Evolutionary conservation across 805 yeast species (phyloP).

Genomic region (Groenewaldozyma tartarivorans): DNA sequence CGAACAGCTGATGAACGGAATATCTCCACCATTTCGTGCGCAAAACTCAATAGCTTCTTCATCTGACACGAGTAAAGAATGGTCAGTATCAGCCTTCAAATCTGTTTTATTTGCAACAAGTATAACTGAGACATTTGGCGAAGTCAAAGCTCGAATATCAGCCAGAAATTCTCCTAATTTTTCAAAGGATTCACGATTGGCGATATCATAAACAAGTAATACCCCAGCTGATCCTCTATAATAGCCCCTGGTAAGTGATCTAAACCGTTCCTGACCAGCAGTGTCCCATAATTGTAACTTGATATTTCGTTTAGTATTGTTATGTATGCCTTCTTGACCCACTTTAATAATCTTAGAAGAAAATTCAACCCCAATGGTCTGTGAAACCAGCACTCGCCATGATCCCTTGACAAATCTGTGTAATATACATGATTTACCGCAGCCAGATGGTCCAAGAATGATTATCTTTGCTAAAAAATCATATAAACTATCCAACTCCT

Average conservation of each 20-base stretch:
- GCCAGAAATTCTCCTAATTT: conserved; percentile 81
- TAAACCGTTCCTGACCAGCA: conserved; percentile 92
- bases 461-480: conserved; percentile 32
- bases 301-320: conserved; percentile 26
- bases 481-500: conserved; percentile 20
- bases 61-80: conserved; percentile 24
- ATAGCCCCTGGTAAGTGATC: conserved; percentile 90
- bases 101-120: conserved; percentile 89
- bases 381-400: conserved; percentile 27
- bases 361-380: conserved; percentile 33
- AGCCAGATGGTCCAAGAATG: conserved; percentile 38
- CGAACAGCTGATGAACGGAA: conserved; percentile 33
- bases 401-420: conserved; percentile 32
- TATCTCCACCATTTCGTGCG: conserved; percentile 22
- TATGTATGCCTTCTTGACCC: conserved; percentile 22
- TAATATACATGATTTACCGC: conserved; percentile 38
- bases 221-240: conserved; percentile 96
- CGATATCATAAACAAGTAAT: conserved; percentile 78
- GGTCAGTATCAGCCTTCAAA: conserved; percentile 36
- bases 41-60: conserved; percentile 30
- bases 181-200: conserved; percentile 77
- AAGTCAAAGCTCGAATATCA: conserved; percentile 84
- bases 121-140: conserved; percentile 83
- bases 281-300: conserved; percentile 96
- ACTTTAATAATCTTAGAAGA: conserved; percentile 29